These are phyloP conservation scores for Picea abies DNA, from an alignment of 83 land plant genomes.

Conservation along the genomic window DNA sequence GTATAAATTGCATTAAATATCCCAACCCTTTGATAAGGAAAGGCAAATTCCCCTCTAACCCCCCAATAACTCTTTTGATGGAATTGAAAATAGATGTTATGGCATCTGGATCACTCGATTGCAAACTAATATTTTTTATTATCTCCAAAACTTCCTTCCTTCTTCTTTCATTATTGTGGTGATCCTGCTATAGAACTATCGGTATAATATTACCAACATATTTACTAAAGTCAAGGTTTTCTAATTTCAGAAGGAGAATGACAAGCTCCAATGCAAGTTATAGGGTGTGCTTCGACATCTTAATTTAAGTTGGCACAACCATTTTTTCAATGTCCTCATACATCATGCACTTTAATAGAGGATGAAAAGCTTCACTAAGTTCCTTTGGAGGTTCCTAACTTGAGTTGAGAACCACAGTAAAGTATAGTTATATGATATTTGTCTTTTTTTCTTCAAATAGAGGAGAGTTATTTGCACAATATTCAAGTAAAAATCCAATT, in stretches of 20 bases:
- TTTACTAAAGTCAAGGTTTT: constrained; percentile 87
- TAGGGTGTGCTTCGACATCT: constrained; percentile 92
- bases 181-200: constrained; percentile 76
- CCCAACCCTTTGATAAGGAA: constrained; percentile 90
- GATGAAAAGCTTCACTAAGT: constrained; percentile 74
- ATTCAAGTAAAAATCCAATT: constrained; percentile 58
- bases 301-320: constrained; percentile 75
- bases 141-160: constrained; percentile 65
- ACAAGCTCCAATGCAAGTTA: constrained; percentile 89
- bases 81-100: constrained; percentile 71
- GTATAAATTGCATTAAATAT: constrained; percentile 74
- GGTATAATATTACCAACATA: constrained; percentile 86
- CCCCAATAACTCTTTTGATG: constrained; percentile 81
- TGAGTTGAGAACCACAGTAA: constrained; percentile 74
- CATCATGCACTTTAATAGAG: constrained; percentile 61
- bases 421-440: constrained; percentile 80
- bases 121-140: constrained; percentile 61
- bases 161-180: constrained; percentile 85
- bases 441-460: constrained; percentile 68
- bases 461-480: constrained; percentile 30
- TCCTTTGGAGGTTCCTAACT: constrained; percentile 76
- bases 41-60: constrained; percentile 94
- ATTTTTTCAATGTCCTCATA: constrained; percentile 84
- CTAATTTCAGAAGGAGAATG: constrained; percentile 55
- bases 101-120: constrained; percentile 96